A percentile compares a stretch with the other conserved stretches of the same genome.
Evolutionary conservation across 345 rosid genomes (phyloP).

Genomic region (Populus euphratica): DNA sequence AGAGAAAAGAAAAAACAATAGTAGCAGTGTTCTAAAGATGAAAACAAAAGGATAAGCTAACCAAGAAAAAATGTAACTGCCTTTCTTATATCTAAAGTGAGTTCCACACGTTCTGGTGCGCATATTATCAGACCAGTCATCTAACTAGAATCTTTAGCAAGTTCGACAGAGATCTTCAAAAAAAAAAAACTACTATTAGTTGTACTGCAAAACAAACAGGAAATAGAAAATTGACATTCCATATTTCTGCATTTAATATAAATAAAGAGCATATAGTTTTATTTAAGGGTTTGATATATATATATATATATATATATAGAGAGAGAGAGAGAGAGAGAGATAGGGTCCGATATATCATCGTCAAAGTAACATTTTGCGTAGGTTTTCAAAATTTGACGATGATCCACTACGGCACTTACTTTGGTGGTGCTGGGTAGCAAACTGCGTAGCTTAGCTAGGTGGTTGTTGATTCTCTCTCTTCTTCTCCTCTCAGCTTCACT

Average conservation of each 20-base stretch:
- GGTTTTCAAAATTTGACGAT: not conserved
- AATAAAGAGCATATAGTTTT: not conserved
- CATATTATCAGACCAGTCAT: slow-evolving; percentile 21
- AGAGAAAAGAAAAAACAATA: slow-evolving; percentile 10
- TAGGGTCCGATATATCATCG: not conserved
- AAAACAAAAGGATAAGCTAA: not conserved
- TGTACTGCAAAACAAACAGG: slow-evolving; percentile 21
- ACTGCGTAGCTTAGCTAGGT: slow-evolving; percentile 91
- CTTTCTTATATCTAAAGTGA: slow-evolving; percentile 19
- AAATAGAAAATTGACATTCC: slow-evolving; percentile 2
- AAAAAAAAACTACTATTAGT: not conserved
- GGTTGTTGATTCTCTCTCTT: slow-evolving; percentile 95
- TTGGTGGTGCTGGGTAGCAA: slow-evolving; percentile 92
- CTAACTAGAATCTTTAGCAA: slow-evolving; percentile 30
- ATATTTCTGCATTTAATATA: not conserved
- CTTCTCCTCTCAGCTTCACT: slow-evolving; percentile 97
- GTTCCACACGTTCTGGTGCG: slow-evolving; percentile 7
- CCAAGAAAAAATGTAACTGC: slow-evolving; percentile 21
- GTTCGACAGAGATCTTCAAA: slow-evolving; percentile 23
- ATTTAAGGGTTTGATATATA: not conserved
- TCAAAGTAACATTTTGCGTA: not conserved
- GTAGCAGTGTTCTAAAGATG: slow-evolving; percentile 8
- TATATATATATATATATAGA: no score
- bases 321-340: not conserved
- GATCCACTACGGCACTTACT: slow-evolving; percentile 47